phyloP scores from a whole-genome alignment of 768 basidiomycete genomes.

The Tulasnella sp. region DNA sequence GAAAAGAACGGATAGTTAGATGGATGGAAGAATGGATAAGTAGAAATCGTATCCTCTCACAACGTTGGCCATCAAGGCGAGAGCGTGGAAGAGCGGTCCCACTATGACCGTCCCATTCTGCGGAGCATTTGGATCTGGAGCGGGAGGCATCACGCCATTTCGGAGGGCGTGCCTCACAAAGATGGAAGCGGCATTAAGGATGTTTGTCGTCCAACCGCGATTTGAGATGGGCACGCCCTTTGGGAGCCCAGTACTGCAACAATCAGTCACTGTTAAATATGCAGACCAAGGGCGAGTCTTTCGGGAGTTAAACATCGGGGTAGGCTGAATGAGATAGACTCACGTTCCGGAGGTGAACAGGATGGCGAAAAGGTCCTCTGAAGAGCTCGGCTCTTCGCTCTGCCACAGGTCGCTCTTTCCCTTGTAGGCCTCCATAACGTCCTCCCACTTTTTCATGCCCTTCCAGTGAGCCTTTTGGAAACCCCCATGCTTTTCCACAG shows the following conservation, averaged over 20 bases:
- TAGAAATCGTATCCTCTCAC: conserved; percentile 42
- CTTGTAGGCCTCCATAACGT: conserved; percentile 27
- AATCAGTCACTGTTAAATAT: no score
- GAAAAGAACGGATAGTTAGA: no score
- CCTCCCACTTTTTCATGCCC: conserved; percentile 35
- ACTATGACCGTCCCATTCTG: neutral
- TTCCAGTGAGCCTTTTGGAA: conserved; percentile 31
- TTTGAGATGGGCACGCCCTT: conserved; percentile 62
- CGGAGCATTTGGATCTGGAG: neutral
- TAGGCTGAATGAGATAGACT: neutral
- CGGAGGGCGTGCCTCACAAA: conserved; percentile 34
- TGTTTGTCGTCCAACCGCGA: conserved; percentile 49
- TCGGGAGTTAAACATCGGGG: neutral
- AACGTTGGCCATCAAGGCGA: conserved; percentile 25
- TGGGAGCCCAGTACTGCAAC: conserved; percentile 39
- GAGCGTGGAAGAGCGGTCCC: no score
- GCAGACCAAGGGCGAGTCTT: no score
- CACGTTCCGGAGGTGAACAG: conserved; percentile 52
- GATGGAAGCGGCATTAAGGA: conserved; percentile 41
- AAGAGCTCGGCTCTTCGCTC: conserved; percentile 29
- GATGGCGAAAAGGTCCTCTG: conserved; percentile 50
- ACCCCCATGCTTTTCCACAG: neutral
- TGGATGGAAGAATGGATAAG: no score
- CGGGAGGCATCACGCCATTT: conserved; percentile 29
- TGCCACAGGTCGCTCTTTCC: conserved; percentile 23